Conservation (phyloP, 371 early-diverging fungal genomes). For the Mucor piriformis region DNA sequence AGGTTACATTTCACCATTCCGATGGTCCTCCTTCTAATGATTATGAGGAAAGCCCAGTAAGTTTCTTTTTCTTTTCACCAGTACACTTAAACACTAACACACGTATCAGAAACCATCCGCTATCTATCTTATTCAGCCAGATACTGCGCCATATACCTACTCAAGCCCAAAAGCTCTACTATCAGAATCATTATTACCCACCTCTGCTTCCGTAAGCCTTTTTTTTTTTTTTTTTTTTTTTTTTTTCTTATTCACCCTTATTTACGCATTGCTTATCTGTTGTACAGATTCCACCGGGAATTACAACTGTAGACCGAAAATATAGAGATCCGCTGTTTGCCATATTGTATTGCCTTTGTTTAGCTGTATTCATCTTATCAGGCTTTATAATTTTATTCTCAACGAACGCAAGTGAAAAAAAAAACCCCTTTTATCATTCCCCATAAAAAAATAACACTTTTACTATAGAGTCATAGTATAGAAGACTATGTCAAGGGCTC, state of each 20-base stretch:
- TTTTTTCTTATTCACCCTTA: not conserved
- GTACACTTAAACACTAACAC: not conserved
- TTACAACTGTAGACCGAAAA: slow-evolving; percentile 39
- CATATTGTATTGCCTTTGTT: slow-evolving; percentile 40
- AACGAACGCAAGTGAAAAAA: slow-evolving; percentile 51
- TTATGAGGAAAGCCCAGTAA: slow-evolving; percentile 25
- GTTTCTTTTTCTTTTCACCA: not conserved
- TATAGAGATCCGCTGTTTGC: slow-evolving; percentile 63
- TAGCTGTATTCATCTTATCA: slow-evolving; percentile 43
- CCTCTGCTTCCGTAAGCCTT: slow-evolving; percentile 39
- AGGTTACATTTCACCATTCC: slow-evolving; percentile 4
- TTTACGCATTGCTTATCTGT: too few relatives aligned
- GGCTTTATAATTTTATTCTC: slow-evolving; percentile 55
- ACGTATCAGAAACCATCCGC: slow-evolving; percentile 53
- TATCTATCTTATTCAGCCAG: slow-evolving; percentile 58
- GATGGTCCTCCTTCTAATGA: slow-evolving; percentile 12
- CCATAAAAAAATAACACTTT: not conserved
- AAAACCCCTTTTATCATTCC: not conserved
- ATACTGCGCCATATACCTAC: slow-evolving; percentile 26
- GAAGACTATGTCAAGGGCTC: slow-evolving; percentile 48
- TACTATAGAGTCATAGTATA: slow-evolving; percentile 33
- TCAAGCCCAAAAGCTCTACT: slow-evolving; percentile 21
- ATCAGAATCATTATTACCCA: slow-evolving; percentile 48
- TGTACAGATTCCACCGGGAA: slow-evolving; percentile 48
- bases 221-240: not conserved